Conservation (phyloP, 139 green algal species). For the Dunaliella primolecta region DNA sequence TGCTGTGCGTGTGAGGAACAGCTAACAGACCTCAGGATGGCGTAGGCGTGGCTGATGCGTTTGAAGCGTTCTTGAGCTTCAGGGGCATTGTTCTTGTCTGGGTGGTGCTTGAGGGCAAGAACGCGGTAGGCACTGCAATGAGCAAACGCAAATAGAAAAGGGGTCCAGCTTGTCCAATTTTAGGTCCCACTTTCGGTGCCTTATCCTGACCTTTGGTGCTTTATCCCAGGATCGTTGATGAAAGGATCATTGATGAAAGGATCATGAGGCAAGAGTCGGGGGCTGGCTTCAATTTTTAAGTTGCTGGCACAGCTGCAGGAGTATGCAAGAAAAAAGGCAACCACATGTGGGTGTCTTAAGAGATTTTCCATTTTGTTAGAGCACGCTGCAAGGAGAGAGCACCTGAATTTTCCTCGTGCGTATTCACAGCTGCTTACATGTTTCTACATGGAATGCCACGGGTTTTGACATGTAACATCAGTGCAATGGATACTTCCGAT, state of each 20-base stretch:
- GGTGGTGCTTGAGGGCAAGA: constrained; percentile 47
- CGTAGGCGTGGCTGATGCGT: constrained; percentile 41
- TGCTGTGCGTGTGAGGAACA: no score
- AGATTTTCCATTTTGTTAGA: no score
- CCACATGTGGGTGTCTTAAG: no score
- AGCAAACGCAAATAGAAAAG: no score
- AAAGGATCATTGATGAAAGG: neutral
- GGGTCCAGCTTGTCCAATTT: neutral
- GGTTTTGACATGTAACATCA: neutral
- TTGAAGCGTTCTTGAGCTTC: constrained; percentile 41
- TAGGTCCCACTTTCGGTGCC: no score
- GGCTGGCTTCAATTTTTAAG: neutral
- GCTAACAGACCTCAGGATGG: neutral
- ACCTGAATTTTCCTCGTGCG: no score
- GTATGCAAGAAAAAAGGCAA: no score
- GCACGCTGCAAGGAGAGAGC: no score
- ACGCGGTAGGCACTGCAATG: constrained; percentile 32
- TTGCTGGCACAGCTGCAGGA: neutral
- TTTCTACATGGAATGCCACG: no score
- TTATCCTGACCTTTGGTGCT: no score
- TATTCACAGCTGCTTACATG: no score
- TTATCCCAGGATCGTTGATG: neutral
- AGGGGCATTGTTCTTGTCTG: constrained; percentile 48
- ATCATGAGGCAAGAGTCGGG: no score
- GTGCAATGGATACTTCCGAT: neutral